Conservation (phyloP, 305 asterid species). For the Striga hermonthica region DNA sequence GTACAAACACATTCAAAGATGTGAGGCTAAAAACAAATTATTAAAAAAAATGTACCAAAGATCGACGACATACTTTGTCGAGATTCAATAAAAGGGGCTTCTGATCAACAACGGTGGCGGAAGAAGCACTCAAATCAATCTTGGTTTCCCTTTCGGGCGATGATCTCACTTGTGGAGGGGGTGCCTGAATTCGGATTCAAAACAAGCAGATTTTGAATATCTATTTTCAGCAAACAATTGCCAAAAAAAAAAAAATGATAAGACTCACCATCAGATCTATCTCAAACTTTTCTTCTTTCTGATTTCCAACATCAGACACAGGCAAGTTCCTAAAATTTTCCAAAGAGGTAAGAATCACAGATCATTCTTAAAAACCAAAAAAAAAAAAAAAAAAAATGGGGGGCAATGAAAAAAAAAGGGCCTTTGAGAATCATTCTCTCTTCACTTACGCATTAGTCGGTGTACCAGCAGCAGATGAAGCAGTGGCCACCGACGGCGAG, state of each 20-base stretch:
- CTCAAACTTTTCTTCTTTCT: slow-evolving; percentile 49
- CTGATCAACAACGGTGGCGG: slow-evolving; percentile 34
- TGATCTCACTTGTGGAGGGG: slow-evolving; percentile 70
- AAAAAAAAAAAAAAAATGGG: slow-evolving; percentile 11
- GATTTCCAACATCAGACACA: slow-evolving; percentile 34
- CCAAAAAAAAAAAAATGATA: background rate
- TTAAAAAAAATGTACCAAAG: background rate
- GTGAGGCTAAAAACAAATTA: background rate
- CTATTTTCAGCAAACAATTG: background rate
- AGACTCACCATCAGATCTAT: slow-evolving; percentile 60
- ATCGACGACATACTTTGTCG: slow-evolving; percentile 40
- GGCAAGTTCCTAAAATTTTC: slow-evolving; percentile 35
- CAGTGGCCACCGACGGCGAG: slow-evolving; percentile 37
- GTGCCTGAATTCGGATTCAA: slow-evolving; percentile 53
- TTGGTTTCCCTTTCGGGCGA: slow-evolving; percentile 59
- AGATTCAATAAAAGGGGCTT: slow-evolving; percentile 44
- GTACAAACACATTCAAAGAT: background rate
- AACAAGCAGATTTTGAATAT: slow-evolving; percentile 7
- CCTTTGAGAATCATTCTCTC: background rate
- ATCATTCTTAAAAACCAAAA: too few relatives aligned
- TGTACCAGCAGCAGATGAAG: slow-evolving; percentile 34
- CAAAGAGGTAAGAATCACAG: too few relatives aligned
- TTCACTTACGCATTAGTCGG: slow-evolving; percentile 52
- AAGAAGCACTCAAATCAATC: slow-evolving; percentile 33
- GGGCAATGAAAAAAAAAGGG: slow-evolving; percentile 10